Evolutionary conservation across 805 yeast species (phyloP), one percentile per base, ranked within the genome.

Genomic region (Komagataella kurtzmanii): DNA sequence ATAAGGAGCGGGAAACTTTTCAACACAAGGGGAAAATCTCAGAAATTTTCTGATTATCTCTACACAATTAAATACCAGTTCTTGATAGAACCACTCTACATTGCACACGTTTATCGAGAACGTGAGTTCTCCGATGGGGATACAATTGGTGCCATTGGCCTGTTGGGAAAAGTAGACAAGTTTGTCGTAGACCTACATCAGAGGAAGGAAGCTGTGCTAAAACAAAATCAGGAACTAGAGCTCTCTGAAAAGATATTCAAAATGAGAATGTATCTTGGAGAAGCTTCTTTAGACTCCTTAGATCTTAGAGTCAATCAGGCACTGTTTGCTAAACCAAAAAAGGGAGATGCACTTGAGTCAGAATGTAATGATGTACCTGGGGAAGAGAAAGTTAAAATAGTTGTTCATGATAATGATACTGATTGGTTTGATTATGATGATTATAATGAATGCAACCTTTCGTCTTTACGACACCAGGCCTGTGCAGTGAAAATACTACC

Each of bases 1-100:
- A 76, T 88, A 14, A 75, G 95, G 50, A 73, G 77, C 48, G 97
- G 98, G 0, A 64, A 67, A 1, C 61, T 93, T 21, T 91, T 88
- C 69, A 80, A 80, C 0, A 77, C 77, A 19, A 61, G 66, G 5
- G 72, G 72, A 51, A 65, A 74, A 30, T 69, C 80, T 7, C 79
- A 79, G 53, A 89, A 88, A 63, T 85, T 90, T 59, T 85, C 95
- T 0, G 75, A 77, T 49, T 86, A 83, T 62, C 68, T 90, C 45
- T 79, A 72, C 57, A 83, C 96, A 2, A 83, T 88, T 54, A 87
- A 90, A 60, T 91, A 88, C 62, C 81, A 78, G 55, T 81, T 95
- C 45, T 75, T 77, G 51, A 67, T 91, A 48, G 73, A 79, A 24
- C 90, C 96, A 1, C 68, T 93, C 17, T 87, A 79, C 56, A 68